Evolutionary conservation across 495 filamentous ascomycete species (phyloP).

Genomic region (Penicillium salamii): DNA sequence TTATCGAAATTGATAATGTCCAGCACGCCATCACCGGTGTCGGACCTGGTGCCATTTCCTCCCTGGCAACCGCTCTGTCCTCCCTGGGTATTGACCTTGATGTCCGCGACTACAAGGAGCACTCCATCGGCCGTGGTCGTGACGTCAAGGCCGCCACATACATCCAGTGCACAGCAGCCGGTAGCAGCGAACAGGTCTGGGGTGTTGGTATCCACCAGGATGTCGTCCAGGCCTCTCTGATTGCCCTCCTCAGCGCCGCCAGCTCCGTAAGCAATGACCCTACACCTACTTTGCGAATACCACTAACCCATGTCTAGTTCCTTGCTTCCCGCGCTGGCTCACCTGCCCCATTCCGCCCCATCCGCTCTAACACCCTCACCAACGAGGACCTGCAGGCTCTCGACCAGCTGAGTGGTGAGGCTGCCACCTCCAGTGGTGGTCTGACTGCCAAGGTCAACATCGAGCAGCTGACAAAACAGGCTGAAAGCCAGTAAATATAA

Average conservation of each 20-base stretch:
- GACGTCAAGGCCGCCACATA: slow-evolving; percentile 90
- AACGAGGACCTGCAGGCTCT: slow-evolving; percentile 45
- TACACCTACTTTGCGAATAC: not conserved
- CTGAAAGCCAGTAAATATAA: slow-evolving; percentile 29
- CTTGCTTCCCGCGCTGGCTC: slow-evolving; percentile 45
- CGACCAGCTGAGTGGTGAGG: slow-evolving; percentile 32
- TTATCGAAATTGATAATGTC: slow-evolving; percentile 76
- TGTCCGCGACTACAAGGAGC: slow-evolving; percentile 94
- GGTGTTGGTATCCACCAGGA: slow-evolving; percentile 95
- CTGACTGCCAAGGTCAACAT: slow-evolving; percentile 33
- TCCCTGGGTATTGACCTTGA: slow-evolving; percentile 86
- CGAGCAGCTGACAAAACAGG: slow-evolving; percentile 34
- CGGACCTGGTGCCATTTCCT: slow-evolving; percentile 89
- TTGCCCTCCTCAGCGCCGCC: slow-evolving; percentile 84
- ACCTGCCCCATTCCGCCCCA: slow-evolving; percentile 47
- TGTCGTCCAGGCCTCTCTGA: slow-evolving; percentile 87
- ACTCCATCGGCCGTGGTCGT: slow-evolving; percentile 76
- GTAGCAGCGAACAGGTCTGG: slow-evolving; percentile 72
- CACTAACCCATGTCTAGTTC: slow-evolving; percentile 33
- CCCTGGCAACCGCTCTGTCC: slow-evolving; percentile 77
- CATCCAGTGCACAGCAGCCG: slow-evolving; percentile 82
- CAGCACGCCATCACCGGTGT: slow-evolving; percentile 77
- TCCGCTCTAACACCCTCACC: slow-evolving; percentile 45
- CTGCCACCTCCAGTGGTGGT: slow-evolving; percentile 16
- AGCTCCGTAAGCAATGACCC: slow-evolving; percentile 69